Evolutionary conservation across 78 protist genomes (phyloP), one percentile per base, ranked within the genome.

Genomic region (Creolimax fragrantissima): DNA sequence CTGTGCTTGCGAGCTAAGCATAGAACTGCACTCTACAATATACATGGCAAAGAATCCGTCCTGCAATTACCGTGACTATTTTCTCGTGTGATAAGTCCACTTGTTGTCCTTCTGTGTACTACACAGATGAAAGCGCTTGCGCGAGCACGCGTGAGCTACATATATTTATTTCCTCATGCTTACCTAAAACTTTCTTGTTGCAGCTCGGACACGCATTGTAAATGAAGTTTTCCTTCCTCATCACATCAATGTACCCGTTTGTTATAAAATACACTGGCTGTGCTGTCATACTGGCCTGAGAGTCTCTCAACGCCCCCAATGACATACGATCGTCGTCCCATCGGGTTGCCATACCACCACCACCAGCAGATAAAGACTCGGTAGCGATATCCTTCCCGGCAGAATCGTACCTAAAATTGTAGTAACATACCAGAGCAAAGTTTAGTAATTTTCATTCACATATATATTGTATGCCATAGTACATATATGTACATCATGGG

Each of bases 141-240:
- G n/a, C n/a, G n/a, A n/a, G n/a, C n/a, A n/a, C n/a, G n/a, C n/a
- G n/a, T n/a, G 74, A 58, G 24, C 1, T 58, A 24, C 74, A 58
- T 58, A 58, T 58, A 58, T 58, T 32, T 32, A 1, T 58, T 41
- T 41, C 7, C 86, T 6, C 86, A 35, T 17, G 37, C 86, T 6
- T 83, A 83, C 86, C 86, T 2, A 41, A 35, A 24, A 92, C 90
- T 90, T 92, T 92, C 39, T 42, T 43, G 90, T 92, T 84, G 91
- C 90, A 88, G 35, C 3, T 6, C 36, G 86, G 94, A 90, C 94
- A 92, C 5, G 94, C 94, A 36, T 2, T n/a, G 91, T 92, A 92
- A n/a, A 2, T 42, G 81, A 86, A 2, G n/a, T n/a, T 43, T n/a
- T 92, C 91, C 43, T 2, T 2, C 7, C 35, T 11, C 89, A 86